Evolutionary conservation across 2,329 filamentous ascomycete genomes (phyloP), one percentile per base, ranked within the genome.

Genomic region (Fusarium verrucosum): DNA sequence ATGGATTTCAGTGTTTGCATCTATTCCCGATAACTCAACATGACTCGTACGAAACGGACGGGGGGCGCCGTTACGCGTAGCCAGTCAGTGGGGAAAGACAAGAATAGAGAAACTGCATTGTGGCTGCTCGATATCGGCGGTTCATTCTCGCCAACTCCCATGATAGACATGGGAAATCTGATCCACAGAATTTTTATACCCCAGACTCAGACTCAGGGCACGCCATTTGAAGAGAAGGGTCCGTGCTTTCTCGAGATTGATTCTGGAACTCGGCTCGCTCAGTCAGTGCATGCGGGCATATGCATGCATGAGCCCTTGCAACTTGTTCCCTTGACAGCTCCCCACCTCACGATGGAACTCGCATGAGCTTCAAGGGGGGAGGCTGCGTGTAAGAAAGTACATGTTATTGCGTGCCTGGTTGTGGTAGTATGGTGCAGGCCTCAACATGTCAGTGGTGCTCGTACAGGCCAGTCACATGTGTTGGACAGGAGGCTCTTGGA

Each of bases 221-320:
- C 30, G 22, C 35, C 30, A 49, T 40, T 50, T 14, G 17, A 8
- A 41, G 25, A 16, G 22, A 53, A 57, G 28, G 41, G 25, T n/a
- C 7, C 25, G 17, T 37, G 53, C 55, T 71, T n/a, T 71, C 67
- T 58, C 46, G 65, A 66, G 36, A 58, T 70, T 71, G 36, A 58
- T 70, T 71, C 69, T 71, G 69, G 69, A 71, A 71, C 47, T 58
- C 60, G 46, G 51, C 23, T 30, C 53, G 36, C 35, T 58, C 50
- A 23, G 23, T 23, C 23, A 23, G 23, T 23, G 23, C n/a, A n/a
- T n/a, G n/a, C n/a, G n/a, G n/a, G 28, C 28, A 25, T 38, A 41
- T 44, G 38, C 35, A 45, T 36, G 38, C 38, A 45, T 37, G 22
- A 28, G 16, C 30, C 45, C 33, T 22, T 47, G 44, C 17, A 30